Evolutionary conservation across 106 monocot genomes (phyloP).

Genomic region (Acanthochlamys bracteata): DNA sequence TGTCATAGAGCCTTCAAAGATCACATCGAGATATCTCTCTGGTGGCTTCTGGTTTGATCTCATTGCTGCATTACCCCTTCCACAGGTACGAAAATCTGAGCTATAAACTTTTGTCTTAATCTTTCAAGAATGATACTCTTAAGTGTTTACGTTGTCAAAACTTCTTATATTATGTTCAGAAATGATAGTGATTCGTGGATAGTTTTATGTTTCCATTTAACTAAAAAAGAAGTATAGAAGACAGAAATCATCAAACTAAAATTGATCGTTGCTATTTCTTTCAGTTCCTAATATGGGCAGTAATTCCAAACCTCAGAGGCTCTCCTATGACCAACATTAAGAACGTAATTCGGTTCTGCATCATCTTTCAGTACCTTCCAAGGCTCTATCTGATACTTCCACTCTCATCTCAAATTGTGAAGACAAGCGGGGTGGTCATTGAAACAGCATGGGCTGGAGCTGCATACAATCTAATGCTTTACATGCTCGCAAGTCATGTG

Average conservation of each 20-base stretch:
- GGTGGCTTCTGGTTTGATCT: constrained; percentile 53
- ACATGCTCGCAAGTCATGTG: constrained; percentile 89
- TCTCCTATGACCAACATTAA: constrained; percentile 45
- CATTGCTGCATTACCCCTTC: constrained; percentile 68
- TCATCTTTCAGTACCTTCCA: constrained; percentile 69
- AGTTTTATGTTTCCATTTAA: not conserved
- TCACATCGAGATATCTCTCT: constrained; percentile 53
- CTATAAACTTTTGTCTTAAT: not conserved
- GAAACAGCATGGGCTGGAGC: constrained; percentile 88
- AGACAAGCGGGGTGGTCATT: constrained; percentile 59
- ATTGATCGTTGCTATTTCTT: not conserved
- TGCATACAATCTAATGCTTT: constrained; percentile 79
- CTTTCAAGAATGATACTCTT: too few relatives aligned
- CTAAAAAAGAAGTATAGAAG: not conserved
- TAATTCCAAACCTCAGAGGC: constrained; percentile 53
- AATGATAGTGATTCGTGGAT: too few relatives aligned
- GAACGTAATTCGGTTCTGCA: constrained; percentile 51
- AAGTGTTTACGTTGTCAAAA: too few relatives aligned
- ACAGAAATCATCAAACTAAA: not conserved
- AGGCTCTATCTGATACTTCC: constrained; percentile 62
- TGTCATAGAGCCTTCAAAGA: constrained; percentile 52
- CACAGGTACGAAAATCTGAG: constrained; percentile 37
- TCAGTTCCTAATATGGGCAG: constrained; percentile 68
- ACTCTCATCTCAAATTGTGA: constrained; percentile 60
- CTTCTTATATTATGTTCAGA: too few relatives aligned